These are phyloP conservation scores for Chlorella sp. DNA, from an alignment of 139 green algal species.

Conservation along the genomic window DNA sequence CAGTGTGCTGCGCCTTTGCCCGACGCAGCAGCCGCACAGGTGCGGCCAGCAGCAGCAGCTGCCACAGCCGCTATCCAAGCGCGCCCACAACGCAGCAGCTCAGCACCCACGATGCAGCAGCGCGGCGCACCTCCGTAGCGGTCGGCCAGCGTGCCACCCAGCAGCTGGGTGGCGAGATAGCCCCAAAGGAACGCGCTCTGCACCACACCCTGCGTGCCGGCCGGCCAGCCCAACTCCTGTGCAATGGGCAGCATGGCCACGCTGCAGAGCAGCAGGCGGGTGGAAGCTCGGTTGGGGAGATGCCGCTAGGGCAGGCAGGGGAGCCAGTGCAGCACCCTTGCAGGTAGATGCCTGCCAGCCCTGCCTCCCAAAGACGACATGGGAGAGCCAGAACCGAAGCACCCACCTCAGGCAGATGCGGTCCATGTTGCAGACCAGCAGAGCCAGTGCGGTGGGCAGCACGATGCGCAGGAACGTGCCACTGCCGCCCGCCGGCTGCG, in stretches of 20 bases:
- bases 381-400: no score
- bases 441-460: slow-evolving; percentile 69
- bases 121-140: slow-evolving; percentile 67
- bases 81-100: no score
- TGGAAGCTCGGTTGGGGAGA: neutral
- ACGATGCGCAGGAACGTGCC: slow-evolving; percentile 53
- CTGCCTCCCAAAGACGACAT: no score
- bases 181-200: slow-evolving; percentile 95
- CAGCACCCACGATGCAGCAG: neutral
- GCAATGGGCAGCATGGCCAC: slow-evolving; percentile 95
- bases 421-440: slow-evolving; percentile 98
- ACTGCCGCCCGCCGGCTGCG: no score
- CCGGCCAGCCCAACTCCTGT: slow-evolving; percentile 84
- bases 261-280: neutral
- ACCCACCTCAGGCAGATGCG: slow-evolving; percentile 84
- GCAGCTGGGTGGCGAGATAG: slow-evolving; percentile 90
- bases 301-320: no score
- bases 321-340: no score
- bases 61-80: no score
- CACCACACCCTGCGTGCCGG: slow-evolving; percentile 56
- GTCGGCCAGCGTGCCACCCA: slow-evolving; percentile 88
- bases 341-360: no score
- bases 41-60: neutral
- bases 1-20: no score
- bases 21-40: neutral